Base-by-base conservation (phyloP, 768 basidiomycete species). In the Russula griseocarnosa region DNA sequence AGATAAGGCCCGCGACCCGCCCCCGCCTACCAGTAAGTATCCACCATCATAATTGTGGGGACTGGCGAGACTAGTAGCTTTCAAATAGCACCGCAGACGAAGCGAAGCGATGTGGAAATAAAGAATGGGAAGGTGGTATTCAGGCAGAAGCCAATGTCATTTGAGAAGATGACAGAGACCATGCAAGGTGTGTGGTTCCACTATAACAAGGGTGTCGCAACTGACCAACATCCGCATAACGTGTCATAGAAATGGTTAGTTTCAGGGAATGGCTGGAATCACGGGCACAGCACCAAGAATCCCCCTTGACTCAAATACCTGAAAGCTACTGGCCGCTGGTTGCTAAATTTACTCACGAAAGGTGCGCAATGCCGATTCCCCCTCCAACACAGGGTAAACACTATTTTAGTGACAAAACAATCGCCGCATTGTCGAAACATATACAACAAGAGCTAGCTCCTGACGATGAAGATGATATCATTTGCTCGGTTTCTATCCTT, bases 291-390 rank as follows among this genome's bases (percentile, higher is more conserved):
- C 75, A 73, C 16, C 73, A 79, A 56, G 78, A 81, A 20, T 73
- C 78, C 1, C 80, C 86, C n/a, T 74, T 94, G 32, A 71, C 71
- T 9, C 71, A 70, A 7, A 81, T 94, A 55, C 87, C 92, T 0
- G 82, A 86, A 5, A 83, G 88, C 65, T 80, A 93, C 71, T 80
- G 76, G 66, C 83, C 90, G 1, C 75, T 95, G 28, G 83, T 96
- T 68, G 92, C 86, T 6, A 93, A 94, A 73, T 74, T 94, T 46
- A 84, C 84, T 0, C 89, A 93, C 67, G 94, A 96, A 76, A 94
- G 92, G 94, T 92, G 55, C 58, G 78, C 69, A 20, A 14, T 8
- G 4, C 28, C 38, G 44, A 58, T 22, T 59, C 30, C 36, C 36
- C 22, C 11, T 49, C 30, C 47, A 36, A 59, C 28, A 10, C 22